Evolutionary conservation across 441 rosid genomes (phyloP), one percentile per base, ranked within the genome.

Genomic region (Populus tomentosa): DNA sequence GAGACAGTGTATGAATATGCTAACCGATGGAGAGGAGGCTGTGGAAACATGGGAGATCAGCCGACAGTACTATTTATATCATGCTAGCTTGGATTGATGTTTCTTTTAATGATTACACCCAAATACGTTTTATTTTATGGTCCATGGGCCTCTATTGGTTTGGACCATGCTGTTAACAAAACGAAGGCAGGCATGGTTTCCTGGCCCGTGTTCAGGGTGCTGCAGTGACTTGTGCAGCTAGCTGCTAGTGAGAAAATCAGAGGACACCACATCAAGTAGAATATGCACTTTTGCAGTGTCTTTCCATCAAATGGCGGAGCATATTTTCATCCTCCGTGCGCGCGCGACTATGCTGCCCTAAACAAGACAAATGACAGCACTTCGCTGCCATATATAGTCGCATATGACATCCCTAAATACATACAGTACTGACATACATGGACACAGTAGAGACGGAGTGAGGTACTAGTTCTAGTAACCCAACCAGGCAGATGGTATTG

Each of bases 401-500:
- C n/a, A 14, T 18, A 53, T 53, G 61, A 53, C 61, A 53, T 53
- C n/a, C 6, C 61, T 53, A 18, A 18, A 18, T 53, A 53, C 61
- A 53, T 53, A 53, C 61, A 53, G n/a, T 53, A 53, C 61, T 53
- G n/a, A 53, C n/a, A 53, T 53, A 16, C 61, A 53, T 53, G 61
- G 61, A 53, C 61, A 53, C 56, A 46, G 56, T 46, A 46, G 56
- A 46, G 56, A 46, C 56, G 56, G 56, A 14, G 56, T 1, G 56
- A 14, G 35, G 2, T 50, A 10, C 11, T 40, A 4, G 40, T 10
- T 46, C 76, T 86, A 89, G 79, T 86, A 88, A 82, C 97, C 97
- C 82, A 90, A 77, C 98, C 97, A 91, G 32, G 88, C 69, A 21
- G 92, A 80, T 3, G 95, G 97, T 73, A 94, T 84, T 2, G 91